Base-by-base conservation (phyloP, 352 stramenopile genomes). In the Phytopythium delawarense region DNA sequence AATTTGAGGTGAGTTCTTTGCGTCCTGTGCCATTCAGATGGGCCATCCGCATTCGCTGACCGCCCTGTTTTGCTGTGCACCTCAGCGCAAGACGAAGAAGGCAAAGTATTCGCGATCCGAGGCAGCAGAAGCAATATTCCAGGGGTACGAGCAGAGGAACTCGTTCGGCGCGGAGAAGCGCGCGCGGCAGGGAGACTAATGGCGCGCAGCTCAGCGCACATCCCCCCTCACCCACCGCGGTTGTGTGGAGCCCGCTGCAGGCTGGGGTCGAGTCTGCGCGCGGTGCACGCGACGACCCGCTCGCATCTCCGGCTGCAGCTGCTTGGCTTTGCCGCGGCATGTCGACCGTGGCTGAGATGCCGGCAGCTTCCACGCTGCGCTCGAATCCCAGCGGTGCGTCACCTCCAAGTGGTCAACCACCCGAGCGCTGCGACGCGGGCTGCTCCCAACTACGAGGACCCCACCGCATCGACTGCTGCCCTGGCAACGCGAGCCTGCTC, bases 1-100 rank as follows among this genome's bases (percentile, higher is more conserved):
- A 88, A 57, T 67, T 74, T 62, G 57, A 62, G 61, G 69, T 80
- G 44, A 9, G 72, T 21, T 7, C 20, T 9, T 58, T 30, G 18
- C 8, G 18, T 28, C 6, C n/a, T 21, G 16, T 6, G 2, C 7
- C 4, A 28, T 23, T 1, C 15, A 20, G 15, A 9, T 46, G 34
- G 7, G 13, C 16, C 23, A 7, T 20, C 13, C 8, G 21, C 4
- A 58, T 30, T 48, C 2, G 21, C 35, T 57, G n/a, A 59, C 20
- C 8, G n/a, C 12, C 49, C 12, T 48, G 13, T 21, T 35, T 8
- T 15, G 48, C 37, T 9, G 23, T 59, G n/a, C 23, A 7, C 18
- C 40, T 4, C 39, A 61, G 55, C 55, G 55, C 55, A 61, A 61
- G 55, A 52, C 37, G 12, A 61, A 61, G 55, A 61, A 61, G 39